These are phyloP conservation scores for Skeletonema grethae DNA, from an alignment of 108 stramenopile species.

Conservation along the genomic window DNA sequence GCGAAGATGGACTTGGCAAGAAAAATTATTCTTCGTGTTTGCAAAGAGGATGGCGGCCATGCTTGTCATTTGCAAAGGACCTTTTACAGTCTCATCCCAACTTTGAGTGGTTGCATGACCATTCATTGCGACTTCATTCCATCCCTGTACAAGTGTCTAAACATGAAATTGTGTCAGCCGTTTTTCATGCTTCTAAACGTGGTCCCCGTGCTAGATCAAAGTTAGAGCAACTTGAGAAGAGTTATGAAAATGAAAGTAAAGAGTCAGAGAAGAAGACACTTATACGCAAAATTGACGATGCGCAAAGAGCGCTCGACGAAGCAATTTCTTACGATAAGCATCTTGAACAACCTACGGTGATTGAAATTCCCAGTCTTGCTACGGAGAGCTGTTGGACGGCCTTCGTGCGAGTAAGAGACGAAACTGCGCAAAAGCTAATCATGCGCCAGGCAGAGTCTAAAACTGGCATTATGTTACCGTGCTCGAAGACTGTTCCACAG, in stretches of 20 bases:
- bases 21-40: not conserved
- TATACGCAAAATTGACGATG: not conserved
- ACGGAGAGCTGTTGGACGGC: conserved; percentile 22
- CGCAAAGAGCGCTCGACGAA: not conserved
- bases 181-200: not conserved
- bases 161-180: conserved; percentile 2
- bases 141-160: conserved; percentile 14
- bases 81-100: conserved; percentile 4
- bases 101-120: conserved; percentile 9
- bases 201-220: not conserved
- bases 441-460: not conserved
- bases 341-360: conserved; percentile 1
- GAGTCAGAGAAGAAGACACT: not conserved
- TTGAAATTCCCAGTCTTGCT: not conserved
- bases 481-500: conserved; percentile 1
- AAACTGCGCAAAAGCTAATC: not conserved
- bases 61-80: not conserved
- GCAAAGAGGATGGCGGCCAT: conserved; percentile 12
- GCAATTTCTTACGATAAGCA: not conserved
- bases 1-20: not conserved
- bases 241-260: not conserved
- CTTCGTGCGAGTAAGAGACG: conserved; percentile 11
- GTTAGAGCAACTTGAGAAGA: not conserved
- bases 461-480: conserved; percentile 11
- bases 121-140: not conserved